Evolutionary conservation across 2,329 filamentous ascomycete genomes (phyloP), one percentile per base, ranked within the genome.

Genomic region (Sporothrix variecibatus): DNA sequence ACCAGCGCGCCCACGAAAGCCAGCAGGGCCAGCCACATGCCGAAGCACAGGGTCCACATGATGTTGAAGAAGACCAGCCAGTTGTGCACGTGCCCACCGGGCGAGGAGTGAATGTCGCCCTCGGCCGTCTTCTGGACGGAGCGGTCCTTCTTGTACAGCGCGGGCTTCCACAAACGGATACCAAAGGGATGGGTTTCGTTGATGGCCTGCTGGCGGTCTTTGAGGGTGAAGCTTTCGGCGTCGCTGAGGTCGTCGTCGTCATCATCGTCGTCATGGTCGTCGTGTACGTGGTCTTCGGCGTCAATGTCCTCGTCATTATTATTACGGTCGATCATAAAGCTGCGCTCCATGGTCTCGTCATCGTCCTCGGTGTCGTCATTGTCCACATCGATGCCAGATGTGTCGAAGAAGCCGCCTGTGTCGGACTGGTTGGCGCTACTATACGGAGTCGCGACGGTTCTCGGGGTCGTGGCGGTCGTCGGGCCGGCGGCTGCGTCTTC

Each of bases 111-210:
- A 75, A 99, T 98, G 82, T 99, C 96, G 17, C 93, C 95, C 83
- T 98, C 95, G 6, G 96, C 96, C 65, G 92, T 97, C 83, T 97
- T 96, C 82, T 98, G 94, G 51, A 99, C 97, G 0, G 96, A 99
- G 73, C 96, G 91, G 79, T 93, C 92, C 83, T 99, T 99, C 84
- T 99, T 99, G 88, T 99, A 99, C 76, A 99, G 83, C 1, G 96
- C 97, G 60, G 96, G 96, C 83, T 99, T 99, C 96, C 96, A 99
- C 76, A 99, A 94, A 81, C 97, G 91, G 81, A 99, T 98, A 86
- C 96, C 96, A 79, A 99, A 99, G 0, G 96, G 96, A 86, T 99
- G 96, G 0, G 96, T 99, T 82, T 97, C 92, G 84, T 99, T 99
- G 86, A 99, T 99, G 77, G 96, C 96, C 81, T 97, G 91, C 83